These are phyloP conservation scores for Rhodocollybia butyracea DNA, from an alignment of 768 basidiomycete genomes.

Conservation along the genomic window DNA sequence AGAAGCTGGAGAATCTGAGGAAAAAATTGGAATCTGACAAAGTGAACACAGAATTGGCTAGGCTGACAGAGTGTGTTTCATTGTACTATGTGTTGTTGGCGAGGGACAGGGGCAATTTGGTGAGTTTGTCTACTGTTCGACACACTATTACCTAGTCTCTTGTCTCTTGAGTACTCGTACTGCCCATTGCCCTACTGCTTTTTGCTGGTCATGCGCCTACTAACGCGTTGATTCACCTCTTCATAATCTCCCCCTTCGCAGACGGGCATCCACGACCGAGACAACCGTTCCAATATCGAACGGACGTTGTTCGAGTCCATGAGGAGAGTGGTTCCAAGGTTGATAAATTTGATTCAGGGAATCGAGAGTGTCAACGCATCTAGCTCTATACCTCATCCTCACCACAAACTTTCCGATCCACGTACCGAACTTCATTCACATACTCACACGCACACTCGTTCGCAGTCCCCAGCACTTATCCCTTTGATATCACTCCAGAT, in stretches of 20 bases:
- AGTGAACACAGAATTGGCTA: conserved; percentile 40
- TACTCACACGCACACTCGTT: conserved; percentile 9
- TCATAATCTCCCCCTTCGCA: conserved; percentile 19
- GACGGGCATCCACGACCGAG: conserved; percentile 50
- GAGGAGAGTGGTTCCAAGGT: conserved; percentile 26
- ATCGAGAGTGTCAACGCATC: neutral
- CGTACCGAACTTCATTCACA: too few species aligned
- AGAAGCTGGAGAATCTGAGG: conserved; percentile 46
- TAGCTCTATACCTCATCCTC: neutral
- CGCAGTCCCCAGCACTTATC: conserved; percentile 28
- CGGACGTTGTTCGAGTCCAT: conserved; percentile 43
- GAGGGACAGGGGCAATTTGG: conserved; percentile 57
- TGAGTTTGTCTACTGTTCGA: too few species aligned
- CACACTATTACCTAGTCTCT: too few species aligned
- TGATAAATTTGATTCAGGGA: neutral
- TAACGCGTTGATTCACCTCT: neutral
- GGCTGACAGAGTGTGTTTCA: conserved; percentile 63
- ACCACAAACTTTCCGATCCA: too few species aligned
- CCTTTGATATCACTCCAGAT: conserved; percentile 45
- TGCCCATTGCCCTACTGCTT: too few species aligned
- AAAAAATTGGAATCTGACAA: neutral
- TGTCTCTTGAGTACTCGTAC: too few species aligned
- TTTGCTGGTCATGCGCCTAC: neutral
- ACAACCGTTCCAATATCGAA: conserved; percentile 42
- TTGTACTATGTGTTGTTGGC: conserved; percentile 64